Evolutionary conservation across 768 basidiomycete species (phyloP).

Genomic region (Psilocybe tampanensis): DNA sequence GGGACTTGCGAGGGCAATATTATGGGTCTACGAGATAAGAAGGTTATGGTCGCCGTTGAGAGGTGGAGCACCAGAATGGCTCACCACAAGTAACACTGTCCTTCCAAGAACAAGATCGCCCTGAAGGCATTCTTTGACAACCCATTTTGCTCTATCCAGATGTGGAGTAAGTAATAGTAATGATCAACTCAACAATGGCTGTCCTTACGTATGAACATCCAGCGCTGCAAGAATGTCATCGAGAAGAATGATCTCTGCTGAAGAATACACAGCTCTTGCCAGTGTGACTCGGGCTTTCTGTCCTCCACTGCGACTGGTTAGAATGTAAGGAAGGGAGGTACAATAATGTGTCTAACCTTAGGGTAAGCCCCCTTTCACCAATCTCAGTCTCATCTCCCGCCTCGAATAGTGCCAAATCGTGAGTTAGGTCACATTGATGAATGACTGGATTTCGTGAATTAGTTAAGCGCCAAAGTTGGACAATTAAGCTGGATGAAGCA

Average conservation of each 20-base stretch:
- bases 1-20: constrained; percentile 52
- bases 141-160: constrained; percentile 73
- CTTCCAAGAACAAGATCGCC: constrained; percentile 78
- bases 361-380: constrained; percentile 68
- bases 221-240: constrained; percentile 77
- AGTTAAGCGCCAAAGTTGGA: background rate
- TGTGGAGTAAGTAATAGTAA: background rate
- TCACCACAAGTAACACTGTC: constrained; percentile 79
- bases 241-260: constrained; percentile 62
- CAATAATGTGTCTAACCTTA: constrained; percentile 27
- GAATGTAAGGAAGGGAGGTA: background rate
- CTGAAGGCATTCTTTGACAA: constrained; percentile 75
- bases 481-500: constrained; percentile 61
- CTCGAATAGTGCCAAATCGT: constrained; percentile 69
- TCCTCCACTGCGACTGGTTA: constrained; percentile 35
- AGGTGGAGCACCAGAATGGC: too few relatives aligned
- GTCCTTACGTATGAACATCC: constrained; percentile 38
- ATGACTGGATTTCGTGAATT: constrained; percentile 42
- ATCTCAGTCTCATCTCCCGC: constrained; percentile 73
- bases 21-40: constrained; percentile 38
- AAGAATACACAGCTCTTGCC: constrained; percentile 48
- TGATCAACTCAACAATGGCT: background rate
- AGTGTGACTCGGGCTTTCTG: constrained; percentile 52
- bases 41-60: background rate
- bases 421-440: constrained; percentile 71